Conservation (phyloP, 331 rosid species). For the Malus hybrid region DNA sequence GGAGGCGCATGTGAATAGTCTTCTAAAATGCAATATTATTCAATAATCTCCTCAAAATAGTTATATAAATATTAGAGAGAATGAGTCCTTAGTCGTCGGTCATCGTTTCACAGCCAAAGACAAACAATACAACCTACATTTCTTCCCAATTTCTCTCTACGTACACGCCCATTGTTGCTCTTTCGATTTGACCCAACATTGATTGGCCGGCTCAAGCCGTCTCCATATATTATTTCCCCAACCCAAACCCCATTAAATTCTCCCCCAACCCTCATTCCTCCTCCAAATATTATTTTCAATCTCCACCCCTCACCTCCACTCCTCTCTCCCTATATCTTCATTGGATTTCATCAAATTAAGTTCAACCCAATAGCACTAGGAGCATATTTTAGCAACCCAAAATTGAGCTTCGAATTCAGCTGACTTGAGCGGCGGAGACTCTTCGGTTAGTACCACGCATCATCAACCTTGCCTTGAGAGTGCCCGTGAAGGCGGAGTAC, state of each 20-base stretch:
- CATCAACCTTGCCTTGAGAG: neutral
- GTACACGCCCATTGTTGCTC: neutral
- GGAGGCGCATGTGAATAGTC: neutral
- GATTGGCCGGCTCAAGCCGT: slow-evolving; percentile 16
- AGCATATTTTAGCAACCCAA: neutral
- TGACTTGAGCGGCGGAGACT: neutral
- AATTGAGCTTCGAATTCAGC: neutral
- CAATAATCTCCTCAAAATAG: neutral
- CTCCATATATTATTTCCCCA: neutral
- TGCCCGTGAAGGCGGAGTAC: too few relatives aligned
- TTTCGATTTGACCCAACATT: slow-evolving; percentile 11
- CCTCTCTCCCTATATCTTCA: neutral
- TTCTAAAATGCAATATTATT: too few relatives aligned
- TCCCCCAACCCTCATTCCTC: neutral
- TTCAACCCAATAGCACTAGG: neutral
- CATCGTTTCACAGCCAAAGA: slow-evolving; percentile 24
- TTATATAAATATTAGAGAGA: neutral
- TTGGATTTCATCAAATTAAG: neutral
- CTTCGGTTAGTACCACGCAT: neutral
- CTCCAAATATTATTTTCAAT: neutral
- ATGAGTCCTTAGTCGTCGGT: slow-evolving; percentile 12
- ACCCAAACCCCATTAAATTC: neutral
- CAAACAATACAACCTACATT: neutral
- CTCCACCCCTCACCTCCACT: neutral
- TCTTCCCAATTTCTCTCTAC: neutral